Base-by-base conservation (phyloP, 306 rosid genomes). In the Notholithocarpus densiflorus region DNA sequence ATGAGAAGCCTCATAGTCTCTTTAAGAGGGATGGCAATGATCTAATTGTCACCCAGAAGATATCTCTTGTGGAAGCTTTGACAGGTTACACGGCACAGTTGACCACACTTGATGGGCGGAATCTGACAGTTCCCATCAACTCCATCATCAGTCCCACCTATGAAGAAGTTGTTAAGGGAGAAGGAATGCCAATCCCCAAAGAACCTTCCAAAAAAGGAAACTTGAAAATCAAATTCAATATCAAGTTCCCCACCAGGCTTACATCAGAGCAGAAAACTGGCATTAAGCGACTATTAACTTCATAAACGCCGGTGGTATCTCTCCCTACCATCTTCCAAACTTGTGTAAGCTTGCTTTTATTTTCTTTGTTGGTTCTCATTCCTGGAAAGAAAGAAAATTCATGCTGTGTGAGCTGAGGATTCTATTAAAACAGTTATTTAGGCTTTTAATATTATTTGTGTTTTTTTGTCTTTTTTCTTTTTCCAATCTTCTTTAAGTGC, bases 11-110 rank as follows among this genome's bases (percentile, higher is more conserved):
- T 82, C 98, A 92, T 72, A 51, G 82, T 31, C 72, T 85, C 78
- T 95, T 95, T 88, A 89, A 91, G 86, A 90, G 98, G 82, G 98
- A 95, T 7, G 91, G 93, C 70, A 91, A 95, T 62, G 97, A 95
- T 82, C 95, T 95, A 78, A 81, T 88, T 43, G 69, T 86, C 80
- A 89, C 97, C n/a, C 95, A 88, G 78, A 90, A 89, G 81, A 87
- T 92, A 74, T 78, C 98, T 82, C 97, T 95, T 9, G 90, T 83
- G 5, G 98, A 95, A 85, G 98, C 98, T 75, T 84, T 95, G 51
- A 92, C 98, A 14, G 92, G 98, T 72, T 90, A 90, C 82, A 91
- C 93, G 0, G 90, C 82, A 2, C 93, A 91, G 74, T 31, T 92
- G 82, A 86, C 90, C 27, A 86, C 94, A 45, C 92, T 95, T 5